Conservation (phyloP, 1,284 basidiomycete genomes). For the Athelia sp. region DNA sequence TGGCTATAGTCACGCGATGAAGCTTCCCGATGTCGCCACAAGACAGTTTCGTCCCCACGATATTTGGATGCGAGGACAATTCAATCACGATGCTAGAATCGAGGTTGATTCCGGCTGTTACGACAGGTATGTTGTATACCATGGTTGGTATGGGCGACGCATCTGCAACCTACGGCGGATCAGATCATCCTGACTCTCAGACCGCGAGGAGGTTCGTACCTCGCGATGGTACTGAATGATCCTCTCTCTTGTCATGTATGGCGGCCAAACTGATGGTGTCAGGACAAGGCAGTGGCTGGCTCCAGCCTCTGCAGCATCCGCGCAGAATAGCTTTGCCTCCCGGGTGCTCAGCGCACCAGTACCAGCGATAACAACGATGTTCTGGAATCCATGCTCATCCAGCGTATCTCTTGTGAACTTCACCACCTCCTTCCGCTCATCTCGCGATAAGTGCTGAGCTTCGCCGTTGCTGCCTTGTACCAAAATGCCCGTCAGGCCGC, state of each 20-base stretch:
- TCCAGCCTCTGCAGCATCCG: conserved; percentile 77
- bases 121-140: conserved; percentile 88
- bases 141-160: conserved; percentile 80
- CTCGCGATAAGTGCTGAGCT: conserved; percentile 71
- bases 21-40: conserved; percentile 85
- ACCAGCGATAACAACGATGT: conserved; percentile 76
- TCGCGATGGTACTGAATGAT: conserved; percentile 62
- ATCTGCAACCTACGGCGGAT: conserved; percentile 63
- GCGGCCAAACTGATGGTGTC: conserved; percentile 65
- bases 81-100: conserved; percentile 76
- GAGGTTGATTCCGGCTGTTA: conserved; percentile 82
- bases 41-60: conserved; percentile 85
- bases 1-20: conserved; percentile 61
- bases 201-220: conserved; percentile 32
- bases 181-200: conserved; percentile 13
- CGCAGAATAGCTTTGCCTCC: conserved; percentile 78
- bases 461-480: conserved; percentile 78
- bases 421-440: conserved; percentile 65
- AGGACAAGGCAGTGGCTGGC: conserved; percentile 76
- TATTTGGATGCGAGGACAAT: conserved; percentile 79
- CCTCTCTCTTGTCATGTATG: conserved; percentile 55
- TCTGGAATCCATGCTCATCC: conserved; percentile 64
- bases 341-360: conserved; percentile 80
- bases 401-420: conserved; percentile 67
- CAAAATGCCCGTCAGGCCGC: conserved; percentile 68